Percentiles rank a stretch among this genome's conserved stretches.
These are phyloP conservation scores for Xylaria sp. DNA, from an alignment of 2,329 filamentous ascomycete species.

Conservation along the genomic window DNA sequence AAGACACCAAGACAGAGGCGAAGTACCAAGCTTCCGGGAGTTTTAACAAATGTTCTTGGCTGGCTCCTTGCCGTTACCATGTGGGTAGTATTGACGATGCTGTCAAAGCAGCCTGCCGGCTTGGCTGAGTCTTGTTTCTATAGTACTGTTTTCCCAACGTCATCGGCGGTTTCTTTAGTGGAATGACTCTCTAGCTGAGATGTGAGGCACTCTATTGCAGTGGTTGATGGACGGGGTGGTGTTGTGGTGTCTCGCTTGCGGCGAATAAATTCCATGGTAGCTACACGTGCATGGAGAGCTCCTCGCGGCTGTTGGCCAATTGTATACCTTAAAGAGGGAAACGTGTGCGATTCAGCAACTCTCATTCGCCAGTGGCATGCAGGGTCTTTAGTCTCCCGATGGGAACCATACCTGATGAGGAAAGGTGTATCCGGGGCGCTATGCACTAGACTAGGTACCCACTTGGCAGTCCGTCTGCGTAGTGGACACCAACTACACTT, in stretches of 20 bases:
- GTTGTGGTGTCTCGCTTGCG: constrained; percentile 9
- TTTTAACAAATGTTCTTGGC: constrained; percentile 20
- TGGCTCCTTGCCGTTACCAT: constrained; percentile 1
- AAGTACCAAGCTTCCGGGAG: constrained; percentile 5
- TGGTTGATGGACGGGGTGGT: constrained; percentile 1
- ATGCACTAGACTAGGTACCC: not conserved
- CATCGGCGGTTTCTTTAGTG: not conserved
- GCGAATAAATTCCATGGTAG: not conserved
- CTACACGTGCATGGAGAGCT: not conserved
- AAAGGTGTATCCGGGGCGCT: constrained; percentile 17
- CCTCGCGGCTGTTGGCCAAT: constrained; percentile 26
- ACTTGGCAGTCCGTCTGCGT: not conserved
- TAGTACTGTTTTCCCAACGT: not conserved
- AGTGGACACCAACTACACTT: not conserved
- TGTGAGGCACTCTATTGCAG: not conserved
- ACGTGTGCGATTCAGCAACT: constrained; percentile 42
- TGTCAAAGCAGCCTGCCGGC: constrained; percentile 20
- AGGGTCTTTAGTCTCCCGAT: constrained; percentile 22
- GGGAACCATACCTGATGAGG: constrained; percentile 3
- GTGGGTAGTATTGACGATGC: constrained; percentile 17
- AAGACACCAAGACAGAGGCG: not conserved
- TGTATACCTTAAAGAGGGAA: constrained; percentile 28
- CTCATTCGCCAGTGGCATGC: constrained; percentile 43
- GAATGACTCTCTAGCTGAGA: not conserved
- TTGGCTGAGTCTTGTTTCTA: constrained; percentile 35